Conservation (phyloP, 2,329 filamentous ascomycete genomes). For the Plectosphaerella cucumerina region DNA sequence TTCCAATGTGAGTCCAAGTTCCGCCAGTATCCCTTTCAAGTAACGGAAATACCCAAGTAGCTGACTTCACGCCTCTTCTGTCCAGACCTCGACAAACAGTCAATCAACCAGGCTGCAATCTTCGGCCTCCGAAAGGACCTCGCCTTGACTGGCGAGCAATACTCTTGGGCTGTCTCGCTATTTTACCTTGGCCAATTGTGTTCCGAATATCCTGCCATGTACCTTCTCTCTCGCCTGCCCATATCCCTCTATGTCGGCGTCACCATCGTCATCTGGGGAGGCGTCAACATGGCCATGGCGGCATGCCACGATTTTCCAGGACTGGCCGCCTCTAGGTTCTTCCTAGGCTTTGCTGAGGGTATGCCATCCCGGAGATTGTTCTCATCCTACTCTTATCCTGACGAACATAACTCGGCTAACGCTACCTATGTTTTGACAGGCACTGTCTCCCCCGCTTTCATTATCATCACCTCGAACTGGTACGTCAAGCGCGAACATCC, state of each 20-base stretch:
- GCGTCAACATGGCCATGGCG: slow-evolving; percentile 18
- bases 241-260: slow-evolving; percentile 10
- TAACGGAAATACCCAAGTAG: neutral
- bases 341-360: slow-evolving; percentile 24
- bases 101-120: slow-evolving; percentile 8
- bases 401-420: neutral
- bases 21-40: too few relatives aligned
- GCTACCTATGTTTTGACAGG: neutral
- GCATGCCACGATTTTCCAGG: slow-evolving; percentile 16
- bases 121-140: slow-evolving; percentile 10
- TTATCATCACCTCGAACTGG: slow-evolving; percentile 26
- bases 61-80: neutral
- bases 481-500: slow-evolving; percentile 23
- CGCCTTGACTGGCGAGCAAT: slow-evolving; percentile 5
- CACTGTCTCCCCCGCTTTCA: slow-evolving; percentile 25
- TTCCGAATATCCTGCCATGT: slow-evolving; percentile 9
- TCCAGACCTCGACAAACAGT: slow-evolving; percentile 12
- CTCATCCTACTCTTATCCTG: too few relatives aligned
- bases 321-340: slow-evolving; percentile 18
- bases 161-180: slow-evolving; percentile 9
- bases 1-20: slow-evolving; percentile 14
- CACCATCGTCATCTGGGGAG: slow-evolving; percentile 20
- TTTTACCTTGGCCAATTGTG: slow-evolving; percentile 13
- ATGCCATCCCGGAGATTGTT: neutral
- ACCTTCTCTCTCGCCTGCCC: slow-evolving; percentile 8